Base-by-base conservation (phyloP, 2,329 filamentous ascomycete species). In the Aureobasidium sp. region DNA sequence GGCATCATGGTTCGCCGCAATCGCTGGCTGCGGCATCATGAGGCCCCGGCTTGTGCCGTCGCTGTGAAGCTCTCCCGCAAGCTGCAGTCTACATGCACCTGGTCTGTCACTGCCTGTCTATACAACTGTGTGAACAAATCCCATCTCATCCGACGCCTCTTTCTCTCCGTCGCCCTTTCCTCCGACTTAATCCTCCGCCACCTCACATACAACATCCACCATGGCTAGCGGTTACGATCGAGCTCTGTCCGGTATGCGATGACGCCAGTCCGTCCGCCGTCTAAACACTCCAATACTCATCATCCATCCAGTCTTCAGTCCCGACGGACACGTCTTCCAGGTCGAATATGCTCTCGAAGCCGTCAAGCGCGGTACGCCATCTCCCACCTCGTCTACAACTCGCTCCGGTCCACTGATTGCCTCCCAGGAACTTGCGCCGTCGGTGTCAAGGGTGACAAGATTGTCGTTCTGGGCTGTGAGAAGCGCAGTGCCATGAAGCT, bases 401-500 rank as follows among this genome's bases (percentile, higher is more conserved):
- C 5, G 7, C 20, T 29, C 17, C 49, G 17, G 6, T 17, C 20
- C 14, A 61, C 58, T 61, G 45, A 61, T 52, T 53, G 58, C 51
- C 36, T 61, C 44, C 48, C 68, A 96, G 91, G 91, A 79, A 99
- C 94, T 71, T 99, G 94, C 79, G 94, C 95, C 53, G 94, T 99
- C 61, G 94, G 92, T 69, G 93, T 99, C 69, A 99, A 99, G 81
- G 94, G 94, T 71, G 83, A 84, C 70, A 90, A 96, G 75, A 89
- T 97, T 67, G 94, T 99, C 39, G 94, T 99, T 34, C 83, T 99
- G 55, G 94, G 94, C 71, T 99, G 94, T 78, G 94, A 99, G 81
- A 99, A 99, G 84, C 87, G 93, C 70, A 97, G 94, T 59, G 94
- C 94, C 37, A 97, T 99, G 89, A 99, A 99, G 81, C 87, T 99